Percentiles rank a stretch among this genome's conserved stretches.
Evolutionary conservation across 768 basidiomycete genomes (phyloP).

Genomic region (Lactarius deliciosus): DNA sequence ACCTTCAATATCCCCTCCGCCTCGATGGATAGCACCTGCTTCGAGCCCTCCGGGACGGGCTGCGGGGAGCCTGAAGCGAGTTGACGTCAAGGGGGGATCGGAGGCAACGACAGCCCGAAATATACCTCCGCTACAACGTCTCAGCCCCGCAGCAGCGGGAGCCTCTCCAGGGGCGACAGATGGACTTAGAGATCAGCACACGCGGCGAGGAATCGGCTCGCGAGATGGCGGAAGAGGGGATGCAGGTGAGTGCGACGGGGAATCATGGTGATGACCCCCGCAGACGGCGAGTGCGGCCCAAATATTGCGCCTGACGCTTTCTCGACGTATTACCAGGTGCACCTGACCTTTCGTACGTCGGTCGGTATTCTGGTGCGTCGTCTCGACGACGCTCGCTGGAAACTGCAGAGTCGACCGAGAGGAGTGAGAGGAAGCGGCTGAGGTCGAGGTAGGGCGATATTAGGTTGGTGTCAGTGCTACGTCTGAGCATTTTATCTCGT

Average conservation of each 20-base stretch:
- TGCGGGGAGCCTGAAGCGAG: not conserved
- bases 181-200: not conserved
- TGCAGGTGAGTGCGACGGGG: conserved; percentile 1
- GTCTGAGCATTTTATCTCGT: not conserved
- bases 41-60: not conserved
- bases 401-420: not conserved
- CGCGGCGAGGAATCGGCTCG: not conserved
- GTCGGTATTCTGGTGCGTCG: not conserved
- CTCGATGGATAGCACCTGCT: not conserved
- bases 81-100: not conserved
- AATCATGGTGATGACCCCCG: not conserved
- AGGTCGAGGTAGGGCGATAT: not conserved
- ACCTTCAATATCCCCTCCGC: not conserved
- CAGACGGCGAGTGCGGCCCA: not conserved
- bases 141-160: not conserved
- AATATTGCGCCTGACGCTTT: not conserved
- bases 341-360: not conserved
- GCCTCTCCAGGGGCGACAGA: not conserved
- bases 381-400: not conserved
- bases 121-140: not conserved
- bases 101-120: not conserved
- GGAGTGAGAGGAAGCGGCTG: conserved; percentile 1
- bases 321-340: not conserved
- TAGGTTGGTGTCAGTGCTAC: not conserved
- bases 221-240: not conserved